Percentiles rank a stretch among this genome's conserved stretches.
These are phyloP conservation scores for Panus rudis DNA, from an alignment of 768 basidiomycete genomes.

Conservation along the genomic window DNA sequence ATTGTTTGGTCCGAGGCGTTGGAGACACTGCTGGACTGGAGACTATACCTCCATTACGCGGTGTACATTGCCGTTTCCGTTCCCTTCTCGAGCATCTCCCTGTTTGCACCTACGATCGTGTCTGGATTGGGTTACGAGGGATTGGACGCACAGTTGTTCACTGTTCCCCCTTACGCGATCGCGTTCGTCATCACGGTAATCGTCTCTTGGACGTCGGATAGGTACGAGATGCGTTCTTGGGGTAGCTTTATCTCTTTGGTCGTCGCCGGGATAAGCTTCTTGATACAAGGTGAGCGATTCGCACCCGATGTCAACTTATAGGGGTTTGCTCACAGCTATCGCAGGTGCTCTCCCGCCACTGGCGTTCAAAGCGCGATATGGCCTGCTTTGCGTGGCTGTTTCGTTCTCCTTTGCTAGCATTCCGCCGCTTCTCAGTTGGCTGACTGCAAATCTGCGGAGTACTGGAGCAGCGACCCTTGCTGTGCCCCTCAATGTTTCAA, in stretches of 20 bases:
- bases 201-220: constrained; percentile 16
- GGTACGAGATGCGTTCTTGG: constrained; percentile 12
- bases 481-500: constrained; percentile 26
- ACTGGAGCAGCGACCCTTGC: constrained; percentile 26
- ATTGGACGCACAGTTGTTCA: constrained; percentile 52
- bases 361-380: constrained; percentile 25
- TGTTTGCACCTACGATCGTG: constrained; percentile 72
- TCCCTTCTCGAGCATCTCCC: constrained; percentile 34
- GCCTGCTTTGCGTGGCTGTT: constrained; percentile 24
- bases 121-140: constrained; percentile 50
- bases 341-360: constrained; percentile 17
- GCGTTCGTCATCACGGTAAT: constrained; percentile 22
- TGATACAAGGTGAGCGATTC: constrained; percentile 12
- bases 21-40: constrained; percentile 29
- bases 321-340: not conserved
- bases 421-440: constrained; percentile 30
- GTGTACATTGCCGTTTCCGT: constrained; percentile 38
- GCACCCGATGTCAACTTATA: not conserved
- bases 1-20: constrained; percentile 34
- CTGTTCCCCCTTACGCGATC: constrained; percentile 40
- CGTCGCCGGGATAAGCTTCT: constrained; percentile 14
- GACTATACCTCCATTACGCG: constrained; percentile 33
- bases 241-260: constrained; percentile 13
- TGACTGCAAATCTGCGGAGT: constrained; percentile 26
- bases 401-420: constrained; percentile 27